phyloP scores from a whole-genome alignment of 257 asterid genomes.

The Cynanchum wilfordii region DNA sequence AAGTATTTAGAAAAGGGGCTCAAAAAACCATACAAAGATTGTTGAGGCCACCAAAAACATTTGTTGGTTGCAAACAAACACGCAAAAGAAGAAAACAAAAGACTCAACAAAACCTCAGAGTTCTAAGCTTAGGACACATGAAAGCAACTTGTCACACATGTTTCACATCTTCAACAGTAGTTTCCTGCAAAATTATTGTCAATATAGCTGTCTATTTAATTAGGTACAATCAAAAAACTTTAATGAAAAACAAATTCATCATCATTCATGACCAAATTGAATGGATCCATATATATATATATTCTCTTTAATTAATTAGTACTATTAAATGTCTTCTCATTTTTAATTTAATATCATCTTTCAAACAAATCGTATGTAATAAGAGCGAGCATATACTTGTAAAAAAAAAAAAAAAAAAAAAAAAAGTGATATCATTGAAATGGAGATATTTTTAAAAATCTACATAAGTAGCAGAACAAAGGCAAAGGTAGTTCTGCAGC shows the following conservation, averaged over 20 bases:
- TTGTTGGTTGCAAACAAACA: constrained; percentile 16
- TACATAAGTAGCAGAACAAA: constrained; percentile 7
- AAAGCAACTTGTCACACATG: constrained; percentile 7
- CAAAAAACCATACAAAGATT: neutral
- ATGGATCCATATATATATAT: no score
- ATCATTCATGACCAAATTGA: no score
- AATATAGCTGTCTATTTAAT: neutral
- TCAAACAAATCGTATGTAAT: no score
- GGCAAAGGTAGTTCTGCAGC: constrained; percentile 8
- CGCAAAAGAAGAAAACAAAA: constrained; percentile 10
- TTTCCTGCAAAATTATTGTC: neutral
- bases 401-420: no score
- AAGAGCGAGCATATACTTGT: no score
- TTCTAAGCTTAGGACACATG: constrained; percentile 3
- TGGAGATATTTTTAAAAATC: neutral
- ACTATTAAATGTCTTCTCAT: no score
- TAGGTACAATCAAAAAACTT: neutral
- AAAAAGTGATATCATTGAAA: constrained; percentile 5
- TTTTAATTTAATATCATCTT: no score
- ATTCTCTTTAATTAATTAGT: no score
- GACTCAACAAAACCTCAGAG: constrained; percentile 13
- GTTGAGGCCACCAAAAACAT: neutral
- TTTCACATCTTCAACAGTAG: neutral
- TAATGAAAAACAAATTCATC: no score
- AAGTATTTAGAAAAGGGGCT: neutral